A percentile compares a stretch with the other conserved stretches of the same genome.
Evolutionary conservation across 164 flowering plant genomes (phyloP).

Genomic region (Platanus orientalis): DNA sequence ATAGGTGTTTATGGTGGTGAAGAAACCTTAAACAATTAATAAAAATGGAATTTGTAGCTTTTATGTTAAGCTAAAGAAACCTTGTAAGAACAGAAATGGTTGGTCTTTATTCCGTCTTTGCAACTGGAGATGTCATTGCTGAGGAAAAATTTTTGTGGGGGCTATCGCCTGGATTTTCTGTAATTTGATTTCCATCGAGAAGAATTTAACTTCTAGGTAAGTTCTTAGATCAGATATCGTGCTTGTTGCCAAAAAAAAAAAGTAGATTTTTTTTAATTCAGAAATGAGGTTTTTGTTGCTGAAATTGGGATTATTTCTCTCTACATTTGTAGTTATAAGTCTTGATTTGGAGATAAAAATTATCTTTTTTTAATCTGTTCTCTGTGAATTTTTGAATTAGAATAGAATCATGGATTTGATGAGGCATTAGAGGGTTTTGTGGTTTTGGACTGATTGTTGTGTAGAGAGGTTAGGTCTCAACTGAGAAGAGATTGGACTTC

Average conservation of each 20-base stretch:
- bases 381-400: not conserved
- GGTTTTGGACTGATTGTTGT: not conserved
- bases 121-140: not conserved
- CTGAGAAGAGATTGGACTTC: not conserved
- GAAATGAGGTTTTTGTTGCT: not conserved
- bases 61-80: no score
- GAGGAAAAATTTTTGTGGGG: not conserved
- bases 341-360: no score
- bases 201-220: not conserved
- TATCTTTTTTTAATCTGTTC: not conserved
- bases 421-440: not conserved
- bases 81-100: no score
- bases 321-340: no score
- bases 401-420: no score
- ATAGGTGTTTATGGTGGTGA: no score
- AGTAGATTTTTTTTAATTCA: not conserved
- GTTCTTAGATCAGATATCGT: not conserved
- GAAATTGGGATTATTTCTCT: not conserved
- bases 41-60: no score
- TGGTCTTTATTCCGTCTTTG: no score
- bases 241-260: not conserved
- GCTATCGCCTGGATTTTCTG: not conserved
- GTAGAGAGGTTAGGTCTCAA: not conserved
- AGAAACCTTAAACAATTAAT: no score
- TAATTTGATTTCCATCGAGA: not conserved